phyloP scores from a whole-genome alignment of 2,329 filamentous ascomycete genomes.

The Nemania abortiva region DNA sequence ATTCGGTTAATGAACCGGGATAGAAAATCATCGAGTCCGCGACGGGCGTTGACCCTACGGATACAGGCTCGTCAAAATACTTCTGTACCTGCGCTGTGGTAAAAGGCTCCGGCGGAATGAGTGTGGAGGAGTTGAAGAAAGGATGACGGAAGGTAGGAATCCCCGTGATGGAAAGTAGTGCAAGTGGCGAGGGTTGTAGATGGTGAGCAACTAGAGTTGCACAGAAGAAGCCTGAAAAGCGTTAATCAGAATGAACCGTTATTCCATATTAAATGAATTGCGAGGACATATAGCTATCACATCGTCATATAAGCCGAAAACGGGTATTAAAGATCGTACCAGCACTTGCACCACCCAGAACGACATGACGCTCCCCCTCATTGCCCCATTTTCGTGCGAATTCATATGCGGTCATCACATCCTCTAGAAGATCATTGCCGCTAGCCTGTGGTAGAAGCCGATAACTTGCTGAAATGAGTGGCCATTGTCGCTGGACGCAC shows the following conservation, averaged over 20 bases:
- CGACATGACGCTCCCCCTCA: constrained; percentile 45
- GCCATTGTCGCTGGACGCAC: constrained; percentile 51
- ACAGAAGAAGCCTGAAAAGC: constrained; percentile 50
- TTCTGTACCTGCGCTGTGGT: constrained; percentile 42
- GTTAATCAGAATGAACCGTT: no score
- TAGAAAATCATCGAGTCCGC: constrained; percentile 43
- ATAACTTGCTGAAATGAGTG: constrained; percentile 53
- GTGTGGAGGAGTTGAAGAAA: constrained; percentile 54
- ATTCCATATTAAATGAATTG: no score
- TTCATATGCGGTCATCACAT: constrained; percentile 50
- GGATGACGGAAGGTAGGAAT: constrained; percentile 54
- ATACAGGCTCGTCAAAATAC: constrained; percentile 43
- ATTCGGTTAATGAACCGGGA: constrained; percentile 46
- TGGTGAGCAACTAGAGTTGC: constrained; percentile 50
- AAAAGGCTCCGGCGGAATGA: constrained; percentile 48
- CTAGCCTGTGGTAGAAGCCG: constrained; percentile 53
- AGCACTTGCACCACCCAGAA: constrained; percentile 53
- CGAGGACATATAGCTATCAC: no score
- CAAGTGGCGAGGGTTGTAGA: constrained; percentile 42
- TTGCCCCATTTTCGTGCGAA: constrained; percentile 48
- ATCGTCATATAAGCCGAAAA: background rate
- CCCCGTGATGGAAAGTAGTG: constrained; percentile 53
- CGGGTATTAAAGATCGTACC: constrained; percentile 41
- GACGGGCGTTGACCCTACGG: constrained; percentile 42
- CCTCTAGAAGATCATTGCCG: constrained; percentile 48